phyloP scores from a whole-genome alignment of 2,329 filamentous ascomycete species.

The Salinomyces thailandicus region DNA sequence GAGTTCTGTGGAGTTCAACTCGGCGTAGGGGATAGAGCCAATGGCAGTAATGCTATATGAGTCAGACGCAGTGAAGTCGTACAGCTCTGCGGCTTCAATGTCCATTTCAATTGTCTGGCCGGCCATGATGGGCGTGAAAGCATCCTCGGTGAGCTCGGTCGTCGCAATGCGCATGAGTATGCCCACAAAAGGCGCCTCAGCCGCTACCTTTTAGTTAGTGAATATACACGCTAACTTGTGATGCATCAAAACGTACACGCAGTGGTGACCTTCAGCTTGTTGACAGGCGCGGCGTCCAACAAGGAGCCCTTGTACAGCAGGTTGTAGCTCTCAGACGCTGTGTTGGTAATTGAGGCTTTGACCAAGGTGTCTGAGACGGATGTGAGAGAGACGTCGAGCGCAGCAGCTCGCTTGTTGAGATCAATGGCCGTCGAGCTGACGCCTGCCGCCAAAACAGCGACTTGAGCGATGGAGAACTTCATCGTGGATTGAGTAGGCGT shows the following conservation, averaged over 20 bases:
- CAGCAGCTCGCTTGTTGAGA: slow-evolving; percentile 14
- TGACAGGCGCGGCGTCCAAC: slow-evolving; percentile 16
- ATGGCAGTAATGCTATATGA: slow-evolving; percentile 46
- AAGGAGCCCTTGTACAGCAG: slow-evolving; percentile 19
- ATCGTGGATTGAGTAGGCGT: background rate
- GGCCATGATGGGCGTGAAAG: slow-evolving; percentile 41
- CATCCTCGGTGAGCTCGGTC: slow-evolving; percentile 34
- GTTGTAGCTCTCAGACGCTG: slow-evolving; percentile 15
- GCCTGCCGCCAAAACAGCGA: slow-evolving; percentile 8
- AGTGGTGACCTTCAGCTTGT: slow-evolving; percentile 16
- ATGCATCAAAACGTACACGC: slow-evolving; percentile 11
- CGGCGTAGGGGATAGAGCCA: slow-evolving; percentile 48
- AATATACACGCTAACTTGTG: slow-evolving; percentile 34
- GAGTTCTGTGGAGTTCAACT: slow-evolving; percentile 42
- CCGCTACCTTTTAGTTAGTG: background rate
- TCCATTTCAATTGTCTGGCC: slow-evolving; percentile 42
- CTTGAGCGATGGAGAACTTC: background rate
- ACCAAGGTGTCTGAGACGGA: slow-evolving; percentile 16
- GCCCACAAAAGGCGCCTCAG: background rate
- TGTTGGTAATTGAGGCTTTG: slow-evolving; percentile 18
- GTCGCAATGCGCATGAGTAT: slow-evolving; percentile 42
- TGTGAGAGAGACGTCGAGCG: slow-evolving; percentile 14
- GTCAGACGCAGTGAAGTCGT: slow-evolving; percentile 41
- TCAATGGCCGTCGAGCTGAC: slow-evolving; percentile 13
- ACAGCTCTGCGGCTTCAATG: slow-evolving; percentile 47